Evolutionary conservation across 2,329 filamentous ascomycete species (phyloP).

Genomic region (Tolypocladium amazonense): DNA sequence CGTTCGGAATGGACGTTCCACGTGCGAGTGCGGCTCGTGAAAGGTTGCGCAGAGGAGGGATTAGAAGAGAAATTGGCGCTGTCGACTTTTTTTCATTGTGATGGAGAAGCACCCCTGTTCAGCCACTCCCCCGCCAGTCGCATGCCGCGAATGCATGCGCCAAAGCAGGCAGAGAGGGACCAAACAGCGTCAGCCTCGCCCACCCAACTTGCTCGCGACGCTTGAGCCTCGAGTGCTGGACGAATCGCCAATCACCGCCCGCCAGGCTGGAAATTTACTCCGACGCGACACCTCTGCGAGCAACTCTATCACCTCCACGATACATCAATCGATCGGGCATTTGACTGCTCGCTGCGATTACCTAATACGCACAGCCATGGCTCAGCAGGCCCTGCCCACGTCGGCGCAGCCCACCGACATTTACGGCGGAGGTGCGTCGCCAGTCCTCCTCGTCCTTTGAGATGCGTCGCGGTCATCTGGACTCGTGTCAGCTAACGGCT

Average conservation of each 20-base stretch:
- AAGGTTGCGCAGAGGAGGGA: neutral
- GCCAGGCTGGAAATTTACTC: slow-evolving; percentile 2
- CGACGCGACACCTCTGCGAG: neutral
- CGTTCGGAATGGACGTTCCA: slow-evolving; percentile 2
- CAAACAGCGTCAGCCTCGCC: neutral
- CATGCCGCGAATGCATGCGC: neutral
- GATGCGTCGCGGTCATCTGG: neutral
- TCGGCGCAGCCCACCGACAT: slow-evolving; percentile 50
- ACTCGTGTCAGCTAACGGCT: neutral
- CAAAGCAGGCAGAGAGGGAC: neutral
- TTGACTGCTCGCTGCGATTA: slow-evolving; percentile 1
- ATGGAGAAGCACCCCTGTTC: neutral
- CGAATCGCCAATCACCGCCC: neutral
- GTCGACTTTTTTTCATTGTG: neutral
- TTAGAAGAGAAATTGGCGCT: neutral
- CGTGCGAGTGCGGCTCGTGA: neutral
- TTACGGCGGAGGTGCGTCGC: slow-evolving; percentile 47
- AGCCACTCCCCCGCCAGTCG: neutral
- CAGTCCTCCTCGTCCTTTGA: neutral
- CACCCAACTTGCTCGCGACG: neutral
- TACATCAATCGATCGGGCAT: neutral
- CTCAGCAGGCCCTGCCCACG: slow-evolving; percentile 44
- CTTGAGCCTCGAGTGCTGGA: neutral
- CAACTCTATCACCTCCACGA: neutral
- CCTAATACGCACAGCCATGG: slow-evolving; percentile 27